A percentile compares a stretch with the other conserved stretches of the same genome.
Conservation (phyloP, 164 flowering plant genomes). For the Macadamia tetraphylla region DNA sequence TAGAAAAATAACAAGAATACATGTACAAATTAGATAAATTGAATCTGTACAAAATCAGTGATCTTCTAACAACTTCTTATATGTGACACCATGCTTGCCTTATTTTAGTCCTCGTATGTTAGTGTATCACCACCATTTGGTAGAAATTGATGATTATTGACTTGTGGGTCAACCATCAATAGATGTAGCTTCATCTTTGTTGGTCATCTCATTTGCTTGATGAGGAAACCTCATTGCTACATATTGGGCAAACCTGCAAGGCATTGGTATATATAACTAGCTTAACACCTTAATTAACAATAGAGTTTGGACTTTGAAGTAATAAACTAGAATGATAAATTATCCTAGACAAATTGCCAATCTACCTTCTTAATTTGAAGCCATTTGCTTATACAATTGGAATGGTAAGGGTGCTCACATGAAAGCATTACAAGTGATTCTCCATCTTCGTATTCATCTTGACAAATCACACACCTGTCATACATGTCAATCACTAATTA, state of each 20-base stretch:
- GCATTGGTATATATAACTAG: conserved; percentile 8
- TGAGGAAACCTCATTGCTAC: conserved; percentile 49
- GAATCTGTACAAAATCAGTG: too few relatives aligned
- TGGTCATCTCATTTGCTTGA: neutral
- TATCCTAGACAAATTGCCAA: neutral
- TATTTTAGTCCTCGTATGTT: neutral
- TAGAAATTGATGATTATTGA: too few relatives aligned
- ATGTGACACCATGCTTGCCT: too few relatives aligned
- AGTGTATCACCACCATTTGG: neutral
- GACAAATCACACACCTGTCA: conserved; percentile 70
- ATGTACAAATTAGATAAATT: too few relatives aligned
- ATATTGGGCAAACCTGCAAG: conserved; percentile 58
- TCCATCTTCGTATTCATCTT: conserved; percentile 62
- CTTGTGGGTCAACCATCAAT: too few relatives aligned
- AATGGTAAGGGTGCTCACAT: conserved; percentile 65
- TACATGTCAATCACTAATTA: too few relatives aligned
- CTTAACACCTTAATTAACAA: neutral
- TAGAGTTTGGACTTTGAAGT: too few relatives aligned
- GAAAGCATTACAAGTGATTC: conserved; percentile 54
- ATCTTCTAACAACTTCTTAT: neutral
- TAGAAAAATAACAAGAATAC: too few relatives aligned
- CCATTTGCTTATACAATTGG: conserved; percentile 68
- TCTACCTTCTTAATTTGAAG: conserved; percentile 61
- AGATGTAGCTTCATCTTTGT: neutral
- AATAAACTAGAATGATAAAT: too few relatives aligned